Evolutionary conservation across 140 eudicot species (phyloP), one percentile per base, ranked within the genome.

Genomic region (Ambrosia hybrid): DNA sequence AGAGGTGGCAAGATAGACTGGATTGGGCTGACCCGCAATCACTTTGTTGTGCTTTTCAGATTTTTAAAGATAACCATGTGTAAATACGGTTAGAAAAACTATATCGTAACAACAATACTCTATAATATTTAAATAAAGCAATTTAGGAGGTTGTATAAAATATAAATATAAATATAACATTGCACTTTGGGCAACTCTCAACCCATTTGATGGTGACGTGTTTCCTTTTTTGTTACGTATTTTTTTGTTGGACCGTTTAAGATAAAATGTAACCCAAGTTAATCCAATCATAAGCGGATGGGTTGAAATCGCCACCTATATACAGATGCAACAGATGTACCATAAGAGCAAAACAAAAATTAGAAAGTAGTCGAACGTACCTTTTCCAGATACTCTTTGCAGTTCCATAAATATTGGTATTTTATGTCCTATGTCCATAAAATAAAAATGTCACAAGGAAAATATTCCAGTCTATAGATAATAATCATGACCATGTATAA

Each of bases 341-440:
- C 15, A 36, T 10, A 56, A 56, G 43, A 39, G 4, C 3, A 52
- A 62, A 55, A 21, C n/a, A 57, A 48, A 48, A 14, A n/a, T 56
- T 45, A 58, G 38, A 65, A 61, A 12, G 62, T 59, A 67, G 43
- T 46, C 11, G 49, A 56, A 68, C 76, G 67, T 76, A 93, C 98
- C 98, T 82, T 82, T 11, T 80, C 88, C 26, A 89, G 74, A 77
- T 87, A 93, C 39, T 84, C 85, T 74, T 80, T 88, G 87, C 98
- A 93, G 86, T 90, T 93, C 98, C 98, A 93, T 52, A 93, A 80
- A 83, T 89, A 90, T 81, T 80, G 89, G 75, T 90, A 93, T 73
- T 87, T 87, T 55, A 72, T 68, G 75, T 93, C 98, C 98, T 90
- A 76, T 79, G 76, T 81, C 73, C 71, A 80, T 67, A 80, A 51